phyloP scores from a whole-genome alignment of 164 flowering plant species.

The Santalum album region DNA sequence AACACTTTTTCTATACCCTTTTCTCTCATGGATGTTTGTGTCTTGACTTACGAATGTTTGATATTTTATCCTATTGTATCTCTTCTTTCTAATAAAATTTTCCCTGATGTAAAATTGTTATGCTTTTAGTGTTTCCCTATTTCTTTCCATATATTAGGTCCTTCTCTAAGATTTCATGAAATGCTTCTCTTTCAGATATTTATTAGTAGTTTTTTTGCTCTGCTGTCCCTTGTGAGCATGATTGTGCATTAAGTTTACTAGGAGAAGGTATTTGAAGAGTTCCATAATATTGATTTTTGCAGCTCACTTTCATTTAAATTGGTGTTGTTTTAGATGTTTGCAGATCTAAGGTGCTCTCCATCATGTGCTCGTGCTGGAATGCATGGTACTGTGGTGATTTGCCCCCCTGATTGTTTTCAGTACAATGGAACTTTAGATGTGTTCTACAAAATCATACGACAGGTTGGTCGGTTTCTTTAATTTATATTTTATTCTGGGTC shows the following conservation, averaged over 20 bases:
- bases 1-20: neutral
- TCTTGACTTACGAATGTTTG: no score
- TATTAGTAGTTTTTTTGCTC: no score
- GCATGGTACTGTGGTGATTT: conserved; percentile 69
- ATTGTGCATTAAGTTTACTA: neutral
- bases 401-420: conserved; percentile 91
- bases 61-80: no score
- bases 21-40: no score
- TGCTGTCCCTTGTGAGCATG: neutral
- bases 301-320: conserved; percentile 1
- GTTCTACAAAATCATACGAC: conserved; percentile 75
- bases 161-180: no score
- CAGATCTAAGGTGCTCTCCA: conserved; percentile 84
- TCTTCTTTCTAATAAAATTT: no score
- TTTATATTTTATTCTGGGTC: no score
- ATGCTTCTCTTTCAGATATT: no score
- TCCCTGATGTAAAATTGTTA: no score
- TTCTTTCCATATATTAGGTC: no score
- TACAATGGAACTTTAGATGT: conserved; percentile 95
- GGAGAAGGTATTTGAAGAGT: no score
- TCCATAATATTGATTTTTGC: neutral
- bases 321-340: conserved; percentile 60
- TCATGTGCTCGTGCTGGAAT: conserved; percentile 74
- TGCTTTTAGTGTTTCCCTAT: no score
- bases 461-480: conserved; percentile 41